Conservation (phyloP, 2,329 filamentous ascomycete genomes). For the Pyrenochaeta sp. region DNA sequence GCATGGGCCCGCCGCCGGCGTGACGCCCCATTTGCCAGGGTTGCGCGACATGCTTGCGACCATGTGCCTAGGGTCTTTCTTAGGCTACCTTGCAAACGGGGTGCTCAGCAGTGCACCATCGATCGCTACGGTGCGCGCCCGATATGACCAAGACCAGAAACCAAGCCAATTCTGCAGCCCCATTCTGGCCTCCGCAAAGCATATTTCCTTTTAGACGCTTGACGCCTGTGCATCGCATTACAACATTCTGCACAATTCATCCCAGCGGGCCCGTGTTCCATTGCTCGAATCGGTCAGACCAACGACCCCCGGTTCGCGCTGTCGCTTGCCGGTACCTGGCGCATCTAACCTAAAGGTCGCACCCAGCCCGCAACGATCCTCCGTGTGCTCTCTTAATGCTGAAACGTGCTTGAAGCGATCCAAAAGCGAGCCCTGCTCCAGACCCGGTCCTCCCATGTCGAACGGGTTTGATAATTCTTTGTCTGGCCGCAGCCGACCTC, state of each 20-base stretch:
- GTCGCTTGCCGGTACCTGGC: slow-evolving; percentile 36
- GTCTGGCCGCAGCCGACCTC: slow-evolving; percentile 37
- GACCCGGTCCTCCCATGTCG: slow-evolving; percentile 46
- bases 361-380: slow-evolving; percentile 36
- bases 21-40: slow-evolving; percentile 24
- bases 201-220: slow-evolving; percentile 16
- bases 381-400: slow-evolving; percentile 44
- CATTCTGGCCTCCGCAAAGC: slow-evolving; percentile 15
- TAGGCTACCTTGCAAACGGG: slow-evolving; percentile 28
- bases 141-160: slow-evolving; percentile 24
- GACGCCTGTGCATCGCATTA: slow-evolving; percentile 16
- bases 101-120: slow-evolving; percentile 18
- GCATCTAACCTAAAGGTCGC: slow-evolving; percentile 35
- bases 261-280: slow-evolving; percentile 25
- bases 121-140: slow-evolving; percentile 10
- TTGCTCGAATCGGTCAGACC: slow-evolving; percentile 32
- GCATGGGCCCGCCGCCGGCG: slow-evolving; percentile 25
- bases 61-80: slow-evolving; percentile 18
- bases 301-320: slow-evolving; percentile 25
- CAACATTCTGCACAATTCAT: slow-evolving; percentile 16
- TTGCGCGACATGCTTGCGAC: slow-evolving; percentile 30
- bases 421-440: slow-evolving; percentile 41
- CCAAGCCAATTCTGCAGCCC: slow-evolving; percentile 14
- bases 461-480: slow-evolving; percentile 43
- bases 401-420: slow-evolving; percentile 52